Percentiles rank a stretch among this genome's conserved stretches.
Evolutionary conservation across 1,284 basidiomycete genomes (phyloP).

Genomic region (Tilletiaria anomala): DNA sequence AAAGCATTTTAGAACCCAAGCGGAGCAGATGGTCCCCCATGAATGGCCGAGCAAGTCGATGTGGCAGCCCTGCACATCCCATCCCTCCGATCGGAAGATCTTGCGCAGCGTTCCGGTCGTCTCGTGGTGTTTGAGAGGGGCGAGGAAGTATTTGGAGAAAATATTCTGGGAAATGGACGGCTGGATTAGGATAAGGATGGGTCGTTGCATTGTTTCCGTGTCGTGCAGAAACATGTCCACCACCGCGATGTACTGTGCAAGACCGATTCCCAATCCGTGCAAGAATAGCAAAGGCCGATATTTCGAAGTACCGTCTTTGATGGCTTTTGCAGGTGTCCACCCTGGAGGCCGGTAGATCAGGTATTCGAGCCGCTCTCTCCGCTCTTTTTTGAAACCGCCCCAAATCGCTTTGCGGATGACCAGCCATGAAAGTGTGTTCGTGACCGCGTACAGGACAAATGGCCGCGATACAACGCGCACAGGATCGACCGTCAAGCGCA

Average conservation of each 20-base stretch:
- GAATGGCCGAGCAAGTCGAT: slow-evolving; percentile 31
- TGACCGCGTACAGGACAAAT: slow-evolving; percentile 10
- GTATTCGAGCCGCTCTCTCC: slow-evolving; percentile 20
- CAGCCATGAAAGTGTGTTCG: slow-evolving; percentile 11
- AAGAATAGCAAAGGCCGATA: slow-evolving; percentile 20
- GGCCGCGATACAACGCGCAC: slow-evolving; percentile 20
- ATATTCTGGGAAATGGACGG: slow-evolving; percentile 29
- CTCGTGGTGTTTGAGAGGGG: slow-evolving; percentile 22
- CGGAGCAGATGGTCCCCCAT: slow-evolving; percentile 29
- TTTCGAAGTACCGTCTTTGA: background rate
- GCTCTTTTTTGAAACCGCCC: background rate
- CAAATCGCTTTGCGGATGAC: no score
- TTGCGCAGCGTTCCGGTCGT: slow-evolving; percentile 13
- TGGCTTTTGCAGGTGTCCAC: slow-evolving; percentile 6
- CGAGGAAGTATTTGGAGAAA: slow-evolving; percentile 19
- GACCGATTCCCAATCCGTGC: slow-evolving; percentile 30
- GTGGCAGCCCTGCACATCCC: slow-evolving; percentile 6
- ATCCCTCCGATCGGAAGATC: slow-evolving; percentile 12
- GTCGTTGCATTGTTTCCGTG: slow-evolving; percentile 6
- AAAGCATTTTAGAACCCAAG: slow-evolving; percentile 30
- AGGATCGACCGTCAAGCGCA: slow-evolving; percentile 36
- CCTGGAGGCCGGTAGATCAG: slow-evolving; percentile 16
- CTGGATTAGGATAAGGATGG: slow-evolving; percentile 28
- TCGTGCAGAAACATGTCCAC: slow-evolving; percentile 13
- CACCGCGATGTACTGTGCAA: slow-evolving; percentile 17